Evolutionary conservation across 2,329 filamentous ascomycete species (phyloP), one percentile per base, ranked within the genome.

Genomic region (Calonectria leucothoes): DNA sequence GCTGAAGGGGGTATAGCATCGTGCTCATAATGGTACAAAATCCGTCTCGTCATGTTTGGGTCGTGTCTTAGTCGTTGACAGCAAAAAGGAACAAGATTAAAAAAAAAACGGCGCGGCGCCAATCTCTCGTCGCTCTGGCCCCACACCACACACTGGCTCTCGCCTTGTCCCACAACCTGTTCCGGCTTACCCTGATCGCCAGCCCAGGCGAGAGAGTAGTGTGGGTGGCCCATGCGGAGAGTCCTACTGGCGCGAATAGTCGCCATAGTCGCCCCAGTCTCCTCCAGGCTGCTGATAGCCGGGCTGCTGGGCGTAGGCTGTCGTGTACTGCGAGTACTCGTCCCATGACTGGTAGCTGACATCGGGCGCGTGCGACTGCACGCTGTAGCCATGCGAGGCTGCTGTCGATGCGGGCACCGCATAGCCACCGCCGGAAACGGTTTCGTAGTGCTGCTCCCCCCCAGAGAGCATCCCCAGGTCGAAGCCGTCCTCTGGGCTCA

Each of bases 401-500:
- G 59, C 72, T 48, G 71, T 74, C 57, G 76, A 69, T 5, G 70
- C 75, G 45, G 78, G 73, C 37, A 66, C 75, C 55, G 72, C 78
- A 77, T 80, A 80, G 76, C 75, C 79, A 72, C 73, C 75, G 64
- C 49, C 64, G 39, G 52, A 48, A 14, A 23, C 51, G 33, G 49
- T n/a, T 29, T 37, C 33, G n/a, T 61, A 52, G n/a, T 61, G 48
- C 29, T 75, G 78, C 29, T 79, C 76, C 35, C 67, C 74, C 17
- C 77, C 71, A 6, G 52, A 37, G 31, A 59, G 31, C 52, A 59
- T 59, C 20, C 74, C 51, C 27, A 81, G 69, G 48, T 82, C 81
- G 70, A 82, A 82, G n/a, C 75, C 80, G 33, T 82, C 81, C n/a
- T 83, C 81, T 1, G 80, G 81, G 27, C 76, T 73, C 52, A 83